Evolutionary conservation across 139 green algal species (phyloP), one percentile per base, ranked within the genome.

Genomic region (Deuterostichococcus epilithicus): DNA sequence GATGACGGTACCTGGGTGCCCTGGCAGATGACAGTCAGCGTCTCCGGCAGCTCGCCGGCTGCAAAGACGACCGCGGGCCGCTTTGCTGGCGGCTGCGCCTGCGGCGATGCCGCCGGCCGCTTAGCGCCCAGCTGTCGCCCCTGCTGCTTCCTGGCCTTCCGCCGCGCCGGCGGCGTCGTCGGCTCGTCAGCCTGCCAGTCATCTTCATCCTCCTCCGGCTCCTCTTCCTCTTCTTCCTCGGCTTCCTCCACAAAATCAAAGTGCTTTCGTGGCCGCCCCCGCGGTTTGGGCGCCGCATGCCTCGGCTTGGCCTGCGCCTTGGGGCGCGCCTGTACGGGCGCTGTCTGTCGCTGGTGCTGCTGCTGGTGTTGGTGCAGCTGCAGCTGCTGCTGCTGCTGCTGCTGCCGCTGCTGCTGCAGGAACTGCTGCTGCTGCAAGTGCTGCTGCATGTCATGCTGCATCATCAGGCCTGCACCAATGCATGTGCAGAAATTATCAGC

Each of bases 1-100:
- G n/a, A n/a, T n/a, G n/a, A 52, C 42, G 18, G 18, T 20, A 63
- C 52, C 52, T 63, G 18, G 3, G 70, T 78, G 39, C 36, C 72
- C n/a, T 82, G 70, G 74, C 85, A 89, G 32, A 78, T 69, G 15
- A 89, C 76, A 32, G 77, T 58, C 13, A 89, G 32, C 45, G 36
- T 15, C 30, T 30, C 3, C 28, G 47, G 58, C n/a, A 68, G 36
- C 10, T 18, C 32, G 30, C 35, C 39, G 20, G 8, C 72, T 78
- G 75, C 45, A 37, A 6, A 22, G 1, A 58, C 18, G 30, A 67
- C 37, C 63, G 33, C 58, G 3, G 32, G 3, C 20, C 63, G 35
- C 73, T 69, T 70, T 2, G 60, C 37, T 23, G 32, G 35, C 59
- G 30, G 37, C 8, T 18, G 2, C 34, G n/a, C 8, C 6, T 33